Percentiles rank a stretch among this genome's conserved stretches.
phyloP scores from a whole-genome alignment of 176 grass and related monocot species.

The Aegilops longissima region DNA sequence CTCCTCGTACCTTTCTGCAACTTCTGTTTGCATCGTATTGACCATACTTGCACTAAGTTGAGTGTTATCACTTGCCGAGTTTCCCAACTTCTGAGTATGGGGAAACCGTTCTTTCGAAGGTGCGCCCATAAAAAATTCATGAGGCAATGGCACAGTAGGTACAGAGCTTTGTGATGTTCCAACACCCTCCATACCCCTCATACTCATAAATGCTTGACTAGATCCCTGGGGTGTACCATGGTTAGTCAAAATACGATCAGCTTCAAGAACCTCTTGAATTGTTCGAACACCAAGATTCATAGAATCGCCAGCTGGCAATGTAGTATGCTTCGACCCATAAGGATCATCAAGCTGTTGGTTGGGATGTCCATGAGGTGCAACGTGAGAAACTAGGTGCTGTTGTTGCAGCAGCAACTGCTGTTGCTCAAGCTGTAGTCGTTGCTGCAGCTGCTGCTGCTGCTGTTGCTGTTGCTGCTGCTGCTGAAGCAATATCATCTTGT shows the following conservation, averaged over 20 bases:
- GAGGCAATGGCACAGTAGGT: slow-evolving; percentile 34
- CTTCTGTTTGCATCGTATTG: slow-evolving; percentile 18
- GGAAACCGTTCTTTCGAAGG: slow-evolving; percentile 48
- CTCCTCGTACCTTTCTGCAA: slow-evolving; percentile 2
- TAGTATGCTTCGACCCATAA: slow-evolving; percentile 40
- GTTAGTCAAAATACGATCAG: slow-evolving; percentile 40
- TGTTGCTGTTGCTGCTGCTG: slow-evolving; percentile 78
- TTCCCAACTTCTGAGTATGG: slow-evolving; percentile 33
- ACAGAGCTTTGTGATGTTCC: slow-evolving; percentile 39
- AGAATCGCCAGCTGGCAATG: slow-evolving; percentile 46
- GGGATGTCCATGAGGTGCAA: slow-evolving; percentile 41
- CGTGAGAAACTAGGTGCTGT: slow-evolving; percentile 66
- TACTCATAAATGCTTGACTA: slow-evolving; percentile 44
- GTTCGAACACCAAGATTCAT: slow-evolving; percentile 45
- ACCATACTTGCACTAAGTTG: slow-evolving; percentile 27
- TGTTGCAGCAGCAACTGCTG: slow-evolving; percentile 74
- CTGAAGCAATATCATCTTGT: slow-evolving; percentile 85
- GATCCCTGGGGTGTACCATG: slow-evolving; percentile 32
- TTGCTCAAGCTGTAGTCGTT: slow-evolving; percentile 62
- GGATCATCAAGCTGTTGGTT: slow-evolving; percentile 55
- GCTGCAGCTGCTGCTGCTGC: slow-evolving; percentile 49
- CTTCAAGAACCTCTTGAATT: slow-evolving; percentile 55
- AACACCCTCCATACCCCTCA: slow-evolving; percentile 35
- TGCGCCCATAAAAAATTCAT: slow-evolving; percentile 36
- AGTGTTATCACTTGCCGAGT: slow-evolving; percentile 2